A percentile compares a stretch with the other conserved stretches of the same genome.
These are phyloP conservation scores for Fusarium hainanense DNA, from an alignment of 2,329 filamentous ascomycete genomes.

Conservation along the genomic window DNA sequence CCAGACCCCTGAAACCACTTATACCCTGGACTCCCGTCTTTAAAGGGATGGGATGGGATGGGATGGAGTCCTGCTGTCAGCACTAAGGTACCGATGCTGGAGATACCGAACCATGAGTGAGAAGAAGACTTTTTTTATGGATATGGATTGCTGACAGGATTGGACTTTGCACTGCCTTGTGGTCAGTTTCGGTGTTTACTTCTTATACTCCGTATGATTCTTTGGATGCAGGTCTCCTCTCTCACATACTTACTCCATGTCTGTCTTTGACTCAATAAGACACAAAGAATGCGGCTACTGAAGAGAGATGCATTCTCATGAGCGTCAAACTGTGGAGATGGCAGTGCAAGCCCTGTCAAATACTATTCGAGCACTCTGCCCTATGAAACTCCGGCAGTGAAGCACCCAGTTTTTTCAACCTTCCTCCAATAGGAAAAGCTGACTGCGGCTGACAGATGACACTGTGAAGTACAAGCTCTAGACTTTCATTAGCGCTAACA, in stretches of 20 bases:
- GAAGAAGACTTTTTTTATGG: neutral
- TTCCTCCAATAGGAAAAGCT: conserved; percentile 22
- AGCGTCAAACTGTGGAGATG: conserved; percentile 18
- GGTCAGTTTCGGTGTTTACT: neutral
- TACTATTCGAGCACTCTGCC: conserved; percentile 24
- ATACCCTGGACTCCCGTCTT: conserved; percentile 26
- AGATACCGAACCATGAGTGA: conserved; percentile 7
- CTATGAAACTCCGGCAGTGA: conserved; percentile 33
- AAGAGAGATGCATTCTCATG: conserved; percentile 4
- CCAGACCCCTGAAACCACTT: conserved; percentile 24
- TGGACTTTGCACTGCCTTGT: neutral
- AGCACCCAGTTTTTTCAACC: conserved; percentile 8
- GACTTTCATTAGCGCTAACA: conserved; percentile 12
- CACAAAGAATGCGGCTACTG: neutral
- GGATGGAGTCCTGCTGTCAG: conserved; percentile 19
- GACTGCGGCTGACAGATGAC: conserved; percentile 37
- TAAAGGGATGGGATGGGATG: neutral
- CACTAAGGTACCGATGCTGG: conserved; percentile 18
- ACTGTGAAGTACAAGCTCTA: conserved; percentile 21
- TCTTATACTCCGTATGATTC: neutral
- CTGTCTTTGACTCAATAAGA: neutral
- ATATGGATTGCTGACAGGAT: neutral
- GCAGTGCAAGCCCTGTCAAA: conserved; percentile 26
- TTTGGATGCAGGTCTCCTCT: neutral
- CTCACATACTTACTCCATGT: neutral